phyloP scores from a whole-genome alignment of 805 yeast species.

The Spathaspora girioi region DNA sequence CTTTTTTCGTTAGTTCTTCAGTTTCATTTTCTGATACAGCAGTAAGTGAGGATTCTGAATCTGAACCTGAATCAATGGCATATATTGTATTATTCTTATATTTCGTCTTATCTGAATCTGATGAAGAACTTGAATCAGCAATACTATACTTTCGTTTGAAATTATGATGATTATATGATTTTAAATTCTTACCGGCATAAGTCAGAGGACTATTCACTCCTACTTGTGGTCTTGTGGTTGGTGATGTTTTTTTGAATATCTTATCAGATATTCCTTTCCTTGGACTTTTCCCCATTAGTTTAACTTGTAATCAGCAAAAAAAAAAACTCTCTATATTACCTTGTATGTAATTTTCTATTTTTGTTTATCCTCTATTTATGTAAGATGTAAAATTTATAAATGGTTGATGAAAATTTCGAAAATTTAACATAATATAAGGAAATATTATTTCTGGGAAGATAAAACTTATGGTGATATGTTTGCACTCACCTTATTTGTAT shows the following conservation, averaged over 20 bases:
- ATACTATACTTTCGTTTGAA: constrained; percentile 30
- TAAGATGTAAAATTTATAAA: neutral
- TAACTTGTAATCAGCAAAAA: neutral
- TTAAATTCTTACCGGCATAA: constrained; percentile 34
- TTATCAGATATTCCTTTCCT: constrained; percentile 1
- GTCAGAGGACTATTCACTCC: neutral
- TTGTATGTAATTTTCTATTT: neutral
- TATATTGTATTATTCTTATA: neutral
- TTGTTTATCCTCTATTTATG: neutral
- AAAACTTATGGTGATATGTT: neutral
- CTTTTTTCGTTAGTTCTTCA: neutral
- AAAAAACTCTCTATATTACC: neutral
- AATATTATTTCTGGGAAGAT: neutral
- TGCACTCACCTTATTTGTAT: neutral
- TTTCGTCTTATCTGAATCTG: constrained; percentile 16
- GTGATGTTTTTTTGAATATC: neutral
- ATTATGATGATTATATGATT: constrained; percentile 17
- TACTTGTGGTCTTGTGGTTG: neutral
- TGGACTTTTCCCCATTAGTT: constrained; percentile 6
- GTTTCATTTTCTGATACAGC: constrained; percentile 30
- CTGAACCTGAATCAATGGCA: constrained; percentile 11
- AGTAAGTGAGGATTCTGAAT: constrained; percentile 39
- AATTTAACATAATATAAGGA: neutral
- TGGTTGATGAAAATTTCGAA: constrained; percentile 1
- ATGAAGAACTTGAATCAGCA: constrained; percentile 25